Base-by-base conservation (phyloP, 2,329 filamentous ascomycete species). In the Harringtonia aguacate region DNA sequence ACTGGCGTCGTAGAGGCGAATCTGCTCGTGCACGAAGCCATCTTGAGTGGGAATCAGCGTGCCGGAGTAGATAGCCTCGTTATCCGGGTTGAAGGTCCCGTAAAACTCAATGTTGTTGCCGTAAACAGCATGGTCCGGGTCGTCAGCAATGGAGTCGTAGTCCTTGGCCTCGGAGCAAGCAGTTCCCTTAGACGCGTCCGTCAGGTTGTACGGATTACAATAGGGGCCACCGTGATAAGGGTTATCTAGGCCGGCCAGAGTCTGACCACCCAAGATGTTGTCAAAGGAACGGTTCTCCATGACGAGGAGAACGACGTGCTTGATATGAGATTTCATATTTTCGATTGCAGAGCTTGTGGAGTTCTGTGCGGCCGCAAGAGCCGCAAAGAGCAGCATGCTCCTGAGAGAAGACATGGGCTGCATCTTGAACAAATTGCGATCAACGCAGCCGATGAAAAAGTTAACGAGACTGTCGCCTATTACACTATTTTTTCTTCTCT, bases 241-340 rank as follows among this genome's bases (percentile, higher is more conserved):
- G 50, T 68, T 68, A 35, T 67, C 61, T 3, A 67, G 49, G 22
- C 63, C 63, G 14, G 52, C 46, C 15, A 57, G 49, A 14, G 50
- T 63, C 54, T 65, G 61, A 9, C 64, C 66, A 44, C 65, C 66
- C 6, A 67, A 53, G 8, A 68, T 47, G 52, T 67, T 68, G 51
- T 68, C 66, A 21, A 67, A 53, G 1, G 66, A 67, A 42, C 65
- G 64, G 52, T 68, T 68, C 51, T 67, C 65, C 59, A 66, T 61
- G 10, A 69, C 65, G 17, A 71, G 55, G 22, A 70, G 62, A 38
- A 71, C 67, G 7, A 70, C 66, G 50, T 67, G 66, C 55, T 69
- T 69, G 55, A 71, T 70, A 45, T 64, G 65, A 31, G 49, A 53
- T 44, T 58, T 61, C 52, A 57, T 46, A 45, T 52, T 54, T 17